Conservation (phyloP, 805 yeast species). For the Ogataea trehaloabstinens region DNA sequence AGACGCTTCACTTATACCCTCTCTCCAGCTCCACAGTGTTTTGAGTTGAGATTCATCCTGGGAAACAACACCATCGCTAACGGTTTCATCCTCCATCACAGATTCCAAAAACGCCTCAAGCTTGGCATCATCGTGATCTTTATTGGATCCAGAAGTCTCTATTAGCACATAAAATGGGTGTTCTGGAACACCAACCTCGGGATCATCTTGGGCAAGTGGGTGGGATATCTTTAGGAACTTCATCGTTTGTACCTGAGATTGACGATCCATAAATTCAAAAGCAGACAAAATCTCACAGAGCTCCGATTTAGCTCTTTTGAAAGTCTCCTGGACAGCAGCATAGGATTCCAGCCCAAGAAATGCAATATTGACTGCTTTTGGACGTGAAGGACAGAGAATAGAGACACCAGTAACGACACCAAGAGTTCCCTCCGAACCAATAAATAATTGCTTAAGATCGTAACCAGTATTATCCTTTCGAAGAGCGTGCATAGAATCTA, state of each 20-base stretch:
- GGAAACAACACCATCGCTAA: conserved; percentile 93
- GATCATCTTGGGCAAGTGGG: conserved; percentile 65
- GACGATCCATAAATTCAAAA: conserved; percentile 88
- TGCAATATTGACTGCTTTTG: conserved; percentile 82
- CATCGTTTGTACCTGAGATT: conserved; percentile 63
- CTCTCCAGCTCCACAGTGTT: conserved; percentile 95
- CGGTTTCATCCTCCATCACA: conserved; percentile 79
- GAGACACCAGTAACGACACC: conserved; percentile 91
- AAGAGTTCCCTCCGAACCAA: conserved; percentile 91
- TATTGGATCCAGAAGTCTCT: conserved; percentile 94
- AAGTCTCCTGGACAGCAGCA: conserved; percentile 81
- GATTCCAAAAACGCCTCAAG: conserved; percentile 79
- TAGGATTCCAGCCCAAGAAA: conserved; percentile 78
- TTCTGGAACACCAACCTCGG: conserved; percentile 36
- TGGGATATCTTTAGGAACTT: conserved; percentile 58
- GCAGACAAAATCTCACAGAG: conserved; percentile 86
- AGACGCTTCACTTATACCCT: conserved; percentile 85
- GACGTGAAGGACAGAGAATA: conserved; percentile 84
- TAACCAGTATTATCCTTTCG: conserved; percentile 96
- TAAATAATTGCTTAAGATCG: conserved; percentile 87
- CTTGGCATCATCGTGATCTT: conserved; percentile 90
- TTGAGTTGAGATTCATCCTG: conserved; percentile 87
- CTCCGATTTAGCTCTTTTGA: conserved; percentile 73
- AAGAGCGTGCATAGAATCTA: conserved; percentile 77
- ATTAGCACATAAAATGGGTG: conserved; percentile 89